Conservation (phyloP, 768 basidiomycete species). For the Termitomyces sp. region DNA sequence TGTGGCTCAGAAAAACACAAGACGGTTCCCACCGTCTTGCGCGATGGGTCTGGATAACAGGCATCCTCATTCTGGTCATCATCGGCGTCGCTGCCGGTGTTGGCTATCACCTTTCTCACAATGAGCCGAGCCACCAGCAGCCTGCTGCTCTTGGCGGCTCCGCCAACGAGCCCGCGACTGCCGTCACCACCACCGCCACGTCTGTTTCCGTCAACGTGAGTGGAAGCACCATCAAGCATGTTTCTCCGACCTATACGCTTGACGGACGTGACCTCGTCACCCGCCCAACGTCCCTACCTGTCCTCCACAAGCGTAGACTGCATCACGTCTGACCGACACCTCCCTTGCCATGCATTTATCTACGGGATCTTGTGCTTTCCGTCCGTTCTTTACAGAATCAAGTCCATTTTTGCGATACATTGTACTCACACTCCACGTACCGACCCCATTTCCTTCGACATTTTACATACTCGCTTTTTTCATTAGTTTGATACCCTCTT, state of each 20-base stretch:
- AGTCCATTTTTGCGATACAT: no score
- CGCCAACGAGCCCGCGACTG: slow-evolving; percentile 36
- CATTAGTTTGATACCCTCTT: slow-evolving; percentile 1
- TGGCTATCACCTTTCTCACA: slow-evolving; percentile 57
- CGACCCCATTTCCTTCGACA: neutral
- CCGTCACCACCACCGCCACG: slow-evolving; percentile 13
- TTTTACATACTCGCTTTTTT: neutral
- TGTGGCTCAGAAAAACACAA: slow-evolving; percentile 68
- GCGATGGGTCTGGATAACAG: slow-evolving; percentile 69
- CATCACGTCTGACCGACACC: neutral
- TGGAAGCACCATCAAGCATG: slow-evolving; percentile 29
- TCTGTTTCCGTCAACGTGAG: slow-evolving; percentile 10
- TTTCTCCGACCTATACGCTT: slow-evolving; percentile 62
- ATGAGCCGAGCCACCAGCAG: slow-evolving; percentile 39
- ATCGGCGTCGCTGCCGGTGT: slow-evolving; percentile 56
- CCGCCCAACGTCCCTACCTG: neutral
- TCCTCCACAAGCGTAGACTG: slow-evolving; percentile 7
- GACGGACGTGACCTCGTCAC: slow-evolving; percentile 21
- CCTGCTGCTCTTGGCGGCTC: slow-evolving; percentile 68
- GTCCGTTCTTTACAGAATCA: slow-evolving; percentile 4
- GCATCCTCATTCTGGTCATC: slow-evolving; percentile 49
- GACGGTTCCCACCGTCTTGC: slow-evolving; percentile 47
- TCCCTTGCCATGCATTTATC: neutral
- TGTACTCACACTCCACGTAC: neutral
- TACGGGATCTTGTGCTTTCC: slow-evolving; percentile 1